phyloP scores from a whole-genome alignment of 1,284 basidiomycete genomes.

The Stygiomarasmius scandens region DNA sequence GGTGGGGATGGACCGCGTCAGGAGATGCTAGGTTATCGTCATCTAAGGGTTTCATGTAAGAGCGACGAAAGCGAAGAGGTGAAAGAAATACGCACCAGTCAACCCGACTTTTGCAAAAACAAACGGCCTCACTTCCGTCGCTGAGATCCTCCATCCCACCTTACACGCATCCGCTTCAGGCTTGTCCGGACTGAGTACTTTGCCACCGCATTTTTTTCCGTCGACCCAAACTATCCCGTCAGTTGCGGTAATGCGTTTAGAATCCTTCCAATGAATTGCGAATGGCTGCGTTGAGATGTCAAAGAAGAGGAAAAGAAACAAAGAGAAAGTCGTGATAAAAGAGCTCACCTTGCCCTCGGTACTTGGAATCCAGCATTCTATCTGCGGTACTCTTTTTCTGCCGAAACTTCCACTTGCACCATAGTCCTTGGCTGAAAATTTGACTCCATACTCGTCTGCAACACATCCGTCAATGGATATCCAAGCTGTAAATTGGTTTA shows the following conservation, averaged over 20 bases:
- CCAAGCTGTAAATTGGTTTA: conserved; percentile 11
- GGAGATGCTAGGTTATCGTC: background rate
- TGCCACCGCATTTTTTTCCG: conserved; percentile 7
- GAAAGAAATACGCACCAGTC: conserved; percentile 3
- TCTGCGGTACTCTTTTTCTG: background rate
- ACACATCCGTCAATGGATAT: conserved; percentile 9
- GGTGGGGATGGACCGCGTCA: background rate
- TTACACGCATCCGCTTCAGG: conserved; percentile 5
- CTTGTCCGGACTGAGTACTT: conserved; percentile 3
- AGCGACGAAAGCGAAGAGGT: background rate
- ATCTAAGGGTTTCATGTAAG: background rate
- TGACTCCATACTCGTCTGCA: conserved; percentile 4
- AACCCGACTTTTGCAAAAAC: background rate
- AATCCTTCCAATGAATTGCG: conserved; percentile 8
- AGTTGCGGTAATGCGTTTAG: conserved; percentile 4
- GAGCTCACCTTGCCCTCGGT: background rate
- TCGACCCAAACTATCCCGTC: conserved; percentile 12
- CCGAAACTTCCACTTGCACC: too few relatives aligned
- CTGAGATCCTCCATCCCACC: background rate
- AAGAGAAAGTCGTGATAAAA: too few relatives aligned
- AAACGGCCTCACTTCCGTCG: conserved; percentile 5
- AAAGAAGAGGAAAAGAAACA: background rate
- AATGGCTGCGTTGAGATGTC: conserved; percentile 1
- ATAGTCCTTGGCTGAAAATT: background rate
- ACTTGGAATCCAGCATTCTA: conserved; percentile 10